These are phyloP conservation scores for Mycosphaerella arachidis DNA, from an alignment of 2,329 filamentous ascomycete species.

Conservation along the genomic window DNA sequence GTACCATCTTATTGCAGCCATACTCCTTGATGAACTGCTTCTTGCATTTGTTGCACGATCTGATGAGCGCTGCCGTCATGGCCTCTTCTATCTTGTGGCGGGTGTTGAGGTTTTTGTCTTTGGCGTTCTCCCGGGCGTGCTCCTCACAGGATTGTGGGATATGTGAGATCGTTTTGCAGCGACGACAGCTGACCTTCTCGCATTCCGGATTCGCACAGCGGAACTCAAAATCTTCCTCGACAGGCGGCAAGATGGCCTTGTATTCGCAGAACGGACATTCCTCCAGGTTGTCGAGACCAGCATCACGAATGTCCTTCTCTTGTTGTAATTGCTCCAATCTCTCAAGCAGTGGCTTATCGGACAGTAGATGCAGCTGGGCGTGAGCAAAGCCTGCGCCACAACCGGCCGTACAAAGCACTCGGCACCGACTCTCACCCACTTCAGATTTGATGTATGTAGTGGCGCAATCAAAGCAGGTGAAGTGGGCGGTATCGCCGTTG, in stretches of 20 bases:
- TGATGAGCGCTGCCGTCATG: conserved; percentile 73
- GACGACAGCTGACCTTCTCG: conserved; percentile 46
- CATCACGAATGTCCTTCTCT: conserved; percentile 63
- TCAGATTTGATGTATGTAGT: conserved; percentile 61
- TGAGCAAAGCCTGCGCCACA: conserved; percentile 60
- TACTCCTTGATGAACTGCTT: conserved; percentile 72
- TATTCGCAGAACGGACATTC: conserved; percentile 80
- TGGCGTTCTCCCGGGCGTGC: conserved; percentile 53
- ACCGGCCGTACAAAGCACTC: conserved; percentile 61
- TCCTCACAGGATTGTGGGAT: conserved; percentile 69
- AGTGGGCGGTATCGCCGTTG: conserved; percentile 54
- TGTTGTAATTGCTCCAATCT: conserved; percentile 69
- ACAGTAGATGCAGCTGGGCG: conserved; percentile 52
- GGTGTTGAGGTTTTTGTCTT: conserved; percentile 56
- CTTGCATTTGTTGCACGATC: conserved; percentile 67
- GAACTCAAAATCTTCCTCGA: conserved; percentile 68
- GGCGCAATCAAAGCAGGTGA: conserved; percentile 67
- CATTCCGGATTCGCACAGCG: conserved; percentile 65
- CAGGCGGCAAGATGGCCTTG: conserved; percentile 66
- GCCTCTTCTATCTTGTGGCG: conserved; percentile 74
- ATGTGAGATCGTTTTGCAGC: conserved; percentile 66
- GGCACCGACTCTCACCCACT: conserved; percentile 65
- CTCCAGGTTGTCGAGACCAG: conserved; percentile 66
- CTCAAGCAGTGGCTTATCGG: conserved; percentile 54
- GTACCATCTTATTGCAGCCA: conserved; percentile 77